Base-by-base conservation (phyloP, 306 rosid species). In the Prunus padus region DNA sequence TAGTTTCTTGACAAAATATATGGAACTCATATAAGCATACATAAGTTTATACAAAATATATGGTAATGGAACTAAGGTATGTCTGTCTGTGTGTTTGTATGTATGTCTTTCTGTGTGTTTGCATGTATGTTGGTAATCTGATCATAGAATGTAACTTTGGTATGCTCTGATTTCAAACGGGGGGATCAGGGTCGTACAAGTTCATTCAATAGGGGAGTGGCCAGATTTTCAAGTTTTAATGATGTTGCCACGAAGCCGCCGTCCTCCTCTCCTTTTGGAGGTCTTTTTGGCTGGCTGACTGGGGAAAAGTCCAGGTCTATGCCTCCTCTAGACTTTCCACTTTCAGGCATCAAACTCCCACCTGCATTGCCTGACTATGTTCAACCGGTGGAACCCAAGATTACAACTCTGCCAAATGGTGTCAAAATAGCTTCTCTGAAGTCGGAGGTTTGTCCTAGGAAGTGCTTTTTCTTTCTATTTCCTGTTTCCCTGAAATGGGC, bases 321-420 rank as follows among this genome's bases (percentile, higher is more conserved):
- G 25, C 86, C 97, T 30, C 93, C 96, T 23, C 75, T 95, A 22
- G 91, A 90, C 47, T 88, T 87, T 59, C 92, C 92, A 0, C 97
- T 90, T 28, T 77, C 85, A 3, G 93, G 95, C 8, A 91, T 92
- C 71, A 79, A 57, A 11, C 87, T 84, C 31, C 96, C 97, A 2
- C 78, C 96, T 75, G 68, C 95, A 8, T 86, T 95, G 89, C 97
- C 98, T 16, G 98, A 95, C 84, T 72, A 84, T 76, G 90, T 89
- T 50, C 89, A 79, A 26, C 92, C 92, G 3, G 84, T 76, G 65
- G 87, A 87, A 82, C 87, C 97, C 20, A 84, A 80, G 79, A 83
- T 90, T 55, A 87, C 96, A 22, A 83, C 96, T 23, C 93, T 95
- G 72, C 87, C 93, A 1, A 95, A 92, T 77, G 96, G 99, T 76